Conservation (phyloP, 1,284 basidiomycete species). For the Sanghuangporus baumii region DNA sequence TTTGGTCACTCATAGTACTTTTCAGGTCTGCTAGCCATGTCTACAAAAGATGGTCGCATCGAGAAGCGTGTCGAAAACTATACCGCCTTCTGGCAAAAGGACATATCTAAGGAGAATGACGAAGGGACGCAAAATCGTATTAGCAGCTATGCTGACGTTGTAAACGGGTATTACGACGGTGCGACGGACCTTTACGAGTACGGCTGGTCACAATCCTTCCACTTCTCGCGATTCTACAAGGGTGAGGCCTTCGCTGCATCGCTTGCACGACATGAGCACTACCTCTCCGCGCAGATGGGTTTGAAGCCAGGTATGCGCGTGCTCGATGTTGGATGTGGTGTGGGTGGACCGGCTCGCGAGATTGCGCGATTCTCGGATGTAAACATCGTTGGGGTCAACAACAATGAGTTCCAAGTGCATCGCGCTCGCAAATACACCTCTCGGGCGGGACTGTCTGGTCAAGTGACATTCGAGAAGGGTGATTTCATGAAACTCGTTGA, state of each 20-base stretch:
- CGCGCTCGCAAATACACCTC: conserved; percentile 84
- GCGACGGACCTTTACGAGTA: conserved; percentile 98
- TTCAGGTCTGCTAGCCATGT: conserved; percentile 24
- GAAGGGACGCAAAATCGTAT: conserved; percentile 74
- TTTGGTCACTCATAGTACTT: neutral
- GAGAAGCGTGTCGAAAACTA: conserved; percentile 86
- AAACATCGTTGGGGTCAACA: conserved; percentile 88
- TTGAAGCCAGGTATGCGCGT: conserved; percentile 90
- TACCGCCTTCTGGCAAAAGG: conserved; percentile 91
- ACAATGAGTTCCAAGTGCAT: conserved; percentile 94
- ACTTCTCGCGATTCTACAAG: conserved; percentile 97
- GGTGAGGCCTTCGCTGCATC: conserved; percentile 85
- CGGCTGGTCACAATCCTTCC: conserved; percentile 91
- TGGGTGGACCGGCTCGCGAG: conserved; percentile 94
- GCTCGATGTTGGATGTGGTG: conserved; percentile 96
- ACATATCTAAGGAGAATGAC: conserved; percentile 67
- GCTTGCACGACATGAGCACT: conserved; percentile 97
- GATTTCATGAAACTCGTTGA: conserved; percentile 96
- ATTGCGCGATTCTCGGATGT: conserved; percentile 91
- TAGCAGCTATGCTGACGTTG: conserved; percentile 86
- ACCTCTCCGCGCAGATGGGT: conserved; percentile 83
- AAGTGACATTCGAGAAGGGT: conserved; percentile 81
- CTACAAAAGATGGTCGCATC: conserved; percentile 66
- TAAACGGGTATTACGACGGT: conserved; percentile 97
- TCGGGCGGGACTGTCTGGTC: conserved; percentile 70